Evolutionary conservation across 257 asterid species (phyloP), one percentile per base, ranked within the genome.

Genomic region (Solanum virginianum): DNA sequence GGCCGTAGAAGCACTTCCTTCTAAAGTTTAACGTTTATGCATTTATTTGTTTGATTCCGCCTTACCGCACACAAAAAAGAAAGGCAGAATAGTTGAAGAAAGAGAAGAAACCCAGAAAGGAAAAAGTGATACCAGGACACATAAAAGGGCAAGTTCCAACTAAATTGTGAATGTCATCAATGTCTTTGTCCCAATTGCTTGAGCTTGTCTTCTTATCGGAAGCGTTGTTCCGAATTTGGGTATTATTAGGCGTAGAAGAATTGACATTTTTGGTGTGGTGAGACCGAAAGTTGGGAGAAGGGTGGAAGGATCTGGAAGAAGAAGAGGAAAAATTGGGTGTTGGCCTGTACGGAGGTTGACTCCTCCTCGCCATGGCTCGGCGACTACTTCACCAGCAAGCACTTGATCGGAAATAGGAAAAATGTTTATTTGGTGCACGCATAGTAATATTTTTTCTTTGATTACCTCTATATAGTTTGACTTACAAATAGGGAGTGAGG

Each of bases 141-240:
- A 93, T 96, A 65, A 91, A 92, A 83, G 90, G 92, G 94, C 99
- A 96, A 86, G 98, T 91, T 83, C 99, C 99, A 55, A 88, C 86
- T 60, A 93, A 84, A 49, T 83, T 89, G 14, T 45, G 81, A 83
- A 83, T 45, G 51, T 86, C 86, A 41, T 87, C 74, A 36, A 53
- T 20, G 36, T 62, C 80, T 65, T 69, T 86, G 75, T 80, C 85
- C 62, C 63, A 80, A 77, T 17, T 88, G 26, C 70, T 49, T n/a
- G 71, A 63, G 70, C 82, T 70, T 20, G 71, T 55, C 36, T 83
- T 53, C 56, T 86, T 86, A 29, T 69, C 79, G 20, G 71, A 14
- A 63, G 71, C 5, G 43, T 63, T 70, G 20, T 80, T 65, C 54
- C 72, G 79, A 63, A 87, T 74, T 16, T 43, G 59, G 82, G 75